Evolutionary conservation across 371 early-diverging fungal species (phyloP), one percentile per base, ranked within the genome.

Genomic region (Actinomortierella ambigua): DNA sequence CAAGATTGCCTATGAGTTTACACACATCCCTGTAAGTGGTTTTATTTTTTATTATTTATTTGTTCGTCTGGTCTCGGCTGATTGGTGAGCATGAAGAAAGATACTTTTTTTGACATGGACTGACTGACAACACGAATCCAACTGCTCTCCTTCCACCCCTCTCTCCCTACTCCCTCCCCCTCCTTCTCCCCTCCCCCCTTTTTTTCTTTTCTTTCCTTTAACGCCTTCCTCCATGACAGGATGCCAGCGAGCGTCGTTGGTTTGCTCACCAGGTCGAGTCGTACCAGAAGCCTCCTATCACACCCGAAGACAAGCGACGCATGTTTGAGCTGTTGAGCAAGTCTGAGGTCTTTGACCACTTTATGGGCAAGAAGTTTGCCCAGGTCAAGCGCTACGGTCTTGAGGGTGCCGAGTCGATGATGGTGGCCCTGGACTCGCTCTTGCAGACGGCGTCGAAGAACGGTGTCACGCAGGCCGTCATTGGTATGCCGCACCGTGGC

Each of bases 401-500:
- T 17, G 97, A 98, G 73, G 98, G 98, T 18, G 95, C 93, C n/a
- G 98, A 98, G 76, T 89, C 91, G 61, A 95, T 97, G 90, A 94
- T 97, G 87, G 90, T 95, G 0, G 94, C 91, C 7, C 75, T 98
- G 44, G 94, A 96, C 76, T 80, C 90, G 51, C 73, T 96, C n/a
- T 93, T 97, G 79, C 81, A 82, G 49, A 79, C 85, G 0, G 85
- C 88, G 49, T 87, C 82, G 23, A 79, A 84, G 51, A 55, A 78
- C 22, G 94, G 92, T 27, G 77, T 96, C 20, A 78, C 85, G 17
- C 91, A 95, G 46, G 81, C 90, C 17, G 88, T 97, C 8, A 59
- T 98, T 47, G 90, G 98, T 50, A 97, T 97, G 98, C 96, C 98
- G 9, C 98, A 98, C 78, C 92, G 98, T 55, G 98, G 98, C 29